Percentiles rank a stretch among this genome's conserved stretches.
Conservation (phyloP, 176 grass and related monocot genomes). For the Tuctoria greenei region DNA sequence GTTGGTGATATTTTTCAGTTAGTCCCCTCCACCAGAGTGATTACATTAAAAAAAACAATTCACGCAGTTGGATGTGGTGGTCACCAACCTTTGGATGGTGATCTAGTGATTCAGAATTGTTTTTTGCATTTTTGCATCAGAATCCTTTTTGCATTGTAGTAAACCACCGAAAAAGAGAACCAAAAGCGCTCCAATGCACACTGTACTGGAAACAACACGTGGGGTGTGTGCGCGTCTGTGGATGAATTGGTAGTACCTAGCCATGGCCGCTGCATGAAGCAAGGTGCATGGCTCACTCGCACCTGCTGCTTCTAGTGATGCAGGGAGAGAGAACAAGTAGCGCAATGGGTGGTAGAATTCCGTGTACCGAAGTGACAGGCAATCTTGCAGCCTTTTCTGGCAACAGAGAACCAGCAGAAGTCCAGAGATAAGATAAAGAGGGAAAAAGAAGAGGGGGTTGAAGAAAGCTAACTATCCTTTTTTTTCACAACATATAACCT, state of each 20-base stretch:
- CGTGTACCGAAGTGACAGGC: conserved; percentile 19
- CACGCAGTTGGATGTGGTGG: too few relatives aligned
- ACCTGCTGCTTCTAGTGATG: background rate
- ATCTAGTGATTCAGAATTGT: too few relatives aligned
- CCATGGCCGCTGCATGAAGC: background rate
- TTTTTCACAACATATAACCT: background rate
- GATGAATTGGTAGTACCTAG: background rate
- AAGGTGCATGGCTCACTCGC: background rate
- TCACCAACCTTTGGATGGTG: too few relatives aligned
- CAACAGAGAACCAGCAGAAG: conserved; percentile 21
- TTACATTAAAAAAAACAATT: too few relatives aligned
- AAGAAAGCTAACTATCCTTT: conserved; percentile 4
- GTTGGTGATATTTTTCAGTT: too few relatives aligned
- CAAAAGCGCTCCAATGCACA: background rate
- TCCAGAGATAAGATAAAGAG: background rate
- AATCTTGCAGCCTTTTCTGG: conserved; percentile 39
- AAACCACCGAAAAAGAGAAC: background rate
- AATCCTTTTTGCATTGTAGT: background rate
- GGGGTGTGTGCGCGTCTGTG: too few relatives aligned
- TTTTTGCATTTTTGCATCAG: too few relatives aligned
- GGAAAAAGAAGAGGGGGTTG: background rate
- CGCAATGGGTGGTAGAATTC: conserved; percentile 8
- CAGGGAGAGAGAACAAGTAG: background rate
- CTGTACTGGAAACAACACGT: background rate
- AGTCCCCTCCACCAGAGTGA: too few relatives aligned